Evolutionary conservation across 352 stramenopile genomes (phyloP), one percentile per base, ranked within the genome.

Genomic region (Pythium phragmitis): DNA sequence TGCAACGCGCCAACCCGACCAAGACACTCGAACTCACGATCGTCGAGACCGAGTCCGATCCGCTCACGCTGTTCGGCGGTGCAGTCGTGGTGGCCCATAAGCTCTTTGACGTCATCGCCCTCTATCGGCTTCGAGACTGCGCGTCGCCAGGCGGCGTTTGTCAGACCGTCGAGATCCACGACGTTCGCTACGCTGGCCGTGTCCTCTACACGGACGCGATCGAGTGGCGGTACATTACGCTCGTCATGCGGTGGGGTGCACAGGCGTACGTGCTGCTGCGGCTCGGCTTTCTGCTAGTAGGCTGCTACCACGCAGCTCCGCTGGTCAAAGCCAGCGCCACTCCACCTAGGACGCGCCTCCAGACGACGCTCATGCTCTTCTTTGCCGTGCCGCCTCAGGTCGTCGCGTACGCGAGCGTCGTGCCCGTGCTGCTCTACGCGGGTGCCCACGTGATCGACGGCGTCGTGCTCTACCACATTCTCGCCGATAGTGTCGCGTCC

Each of bases 151-250:
- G 16, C 1, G 69, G 67, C 37, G 45, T 26, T 14, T 39, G 34
- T 39, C 3, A 39, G 43, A 63, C 57, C 2, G 17, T 42, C 6
- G 41, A 48, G 46, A 63, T 73, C 50, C 57, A 70, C 39, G 67
- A 73, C 16, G 56, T 67, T 26, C 67, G 67, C 0, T 73, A 70
- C 46, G 52, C 49, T 13, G 67, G 67, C 14, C 52, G 53, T 13
- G 56, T 73, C 30, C 57, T 73, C 39, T 70, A 70, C 52, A 64
- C 67, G 17, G 67, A 73, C 52, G 67, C 45, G 7, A 57, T 73
- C 45, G 67, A 73, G 53, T 73, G 67, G 67, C 43, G 51, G 2
- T 73, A 70, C 52, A 69, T 73, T 28, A 73, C 67, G 4, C 11
- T 58, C 52, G 23, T 61, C 12, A 64, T 73, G 49, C 67, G 67